A percentile compares a stretch with the other conserved stretches of the same genome.
These are phyloP conservation scores for Ascochyta koolunga DNA, from an alignment of 2,329 filamentous ascomycete species.

Conservation along the genomic window DNA sequence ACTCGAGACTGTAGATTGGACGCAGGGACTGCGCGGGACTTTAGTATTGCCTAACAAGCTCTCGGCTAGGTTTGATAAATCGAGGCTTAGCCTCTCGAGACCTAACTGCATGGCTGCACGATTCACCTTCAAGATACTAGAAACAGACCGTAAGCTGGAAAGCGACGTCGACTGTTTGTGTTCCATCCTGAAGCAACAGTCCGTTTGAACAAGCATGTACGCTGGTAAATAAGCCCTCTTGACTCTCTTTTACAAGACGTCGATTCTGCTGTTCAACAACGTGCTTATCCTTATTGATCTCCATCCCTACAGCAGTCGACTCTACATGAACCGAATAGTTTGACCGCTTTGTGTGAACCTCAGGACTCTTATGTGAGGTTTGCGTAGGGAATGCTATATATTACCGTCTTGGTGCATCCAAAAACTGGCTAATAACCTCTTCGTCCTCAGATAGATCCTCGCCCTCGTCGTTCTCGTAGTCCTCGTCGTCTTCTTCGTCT, in stretches of 20 bases:
- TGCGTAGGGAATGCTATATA: not conserved
- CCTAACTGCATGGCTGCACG: not conserved
- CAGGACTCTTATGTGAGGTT: not conserved
- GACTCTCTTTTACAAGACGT: not conserved
- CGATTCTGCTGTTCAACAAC: not conserved
- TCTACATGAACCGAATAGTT: not conserved
- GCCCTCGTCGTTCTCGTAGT: conserved; percentile 14
- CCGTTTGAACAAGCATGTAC: not conserved
- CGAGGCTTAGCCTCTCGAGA: not conserved
- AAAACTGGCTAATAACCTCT: conserved; percentile 24
- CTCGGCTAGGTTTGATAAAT: not conserved
- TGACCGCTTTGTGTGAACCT: not conserved
- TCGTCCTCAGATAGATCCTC: conserved; percentile 15
- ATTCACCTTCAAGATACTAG: not conserved
- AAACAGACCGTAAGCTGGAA: conserved; percentile 5
- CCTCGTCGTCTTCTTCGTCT: conserved; percentile 29
- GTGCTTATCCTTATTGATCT: not conserved
- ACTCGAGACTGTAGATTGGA: not conserved
- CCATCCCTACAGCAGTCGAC: not conserved
- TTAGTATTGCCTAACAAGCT: not conserved
- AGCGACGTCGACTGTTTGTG: not conserved
- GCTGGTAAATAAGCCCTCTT: not conserved
- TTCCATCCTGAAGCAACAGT: not conserved
- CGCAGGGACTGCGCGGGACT: not conserved
- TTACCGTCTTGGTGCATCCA: conserved; percentile 19